Base-by-base conservation (phyloP, 352 stramenopile genomes). In the Peronospora destructor region DNA sequence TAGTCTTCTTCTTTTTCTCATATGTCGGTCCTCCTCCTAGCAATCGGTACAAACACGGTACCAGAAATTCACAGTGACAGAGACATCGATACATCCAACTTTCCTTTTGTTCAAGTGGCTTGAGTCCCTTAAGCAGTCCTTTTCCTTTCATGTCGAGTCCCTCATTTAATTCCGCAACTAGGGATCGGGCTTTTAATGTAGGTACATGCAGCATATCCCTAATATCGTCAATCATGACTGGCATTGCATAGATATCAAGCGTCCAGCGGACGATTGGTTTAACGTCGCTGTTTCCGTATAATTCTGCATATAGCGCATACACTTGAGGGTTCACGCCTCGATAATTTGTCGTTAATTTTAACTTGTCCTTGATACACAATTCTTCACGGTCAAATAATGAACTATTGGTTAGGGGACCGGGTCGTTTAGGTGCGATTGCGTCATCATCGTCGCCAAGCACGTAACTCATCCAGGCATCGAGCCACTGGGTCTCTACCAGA, bases 391-490 rank as follows among this genome's bases (percentile, higher is more conserved):
- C 73, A 39, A 89, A 89, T 1, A 91, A 70, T 40, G 76, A 61
- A 47, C 82, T 73, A 63, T 91, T 89, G 26, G 65, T 84, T 12
- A 91, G 48, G 32, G 77, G 70, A 1, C 80, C 80, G 0, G 77
- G 77, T 42, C 73, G 69, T 44, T 62, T 43, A 4, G 79, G 50
- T 3, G 73, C 57, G 25, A 66, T 71, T 21, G 69, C 71, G 17
- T 73, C 63, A 59, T 85, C 73, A 30, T 75, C 57, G 46, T 87
- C 77, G 44, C 69, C 78, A 40, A 89, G 46, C 13, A 89, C 71
- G 65, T 83, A 91, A 28, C 63, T 65, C 77, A 89, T 87, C 80
- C 80, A 91, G 28, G 71, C 70, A 52, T 89, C 76, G 23, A 91
- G 65, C 80, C 80, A 91, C 48, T 59, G 64, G 19, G 76, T 86